Percentiles rank a stretch among this genome's conserved stretches.
Conservation (phyloP, 1,139 yeast genomes). For the Saccharomyces uvarum region DNA sequence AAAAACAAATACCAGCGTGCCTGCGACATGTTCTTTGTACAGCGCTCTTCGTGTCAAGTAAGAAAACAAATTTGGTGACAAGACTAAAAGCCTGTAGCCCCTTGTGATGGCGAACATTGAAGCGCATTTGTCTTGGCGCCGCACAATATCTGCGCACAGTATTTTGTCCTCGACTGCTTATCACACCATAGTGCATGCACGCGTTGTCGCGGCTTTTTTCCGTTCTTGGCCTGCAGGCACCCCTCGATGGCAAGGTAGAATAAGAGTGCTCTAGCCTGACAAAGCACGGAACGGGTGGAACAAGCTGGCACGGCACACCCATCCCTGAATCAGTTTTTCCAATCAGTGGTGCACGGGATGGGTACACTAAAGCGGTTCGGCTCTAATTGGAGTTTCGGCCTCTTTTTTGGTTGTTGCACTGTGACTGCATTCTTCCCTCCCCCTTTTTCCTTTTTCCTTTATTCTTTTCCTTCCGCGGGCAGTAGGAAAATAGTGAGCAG, state of each 20-base stretch:
- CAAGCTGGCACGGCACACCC: neutral
- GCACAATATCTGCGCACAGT: neutral
- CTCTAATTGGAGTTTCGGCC: neutral
- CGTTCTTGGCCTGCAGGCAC: neutral
- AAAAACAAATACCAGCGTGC: neutral
- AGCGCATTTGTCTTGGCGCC: neutral
- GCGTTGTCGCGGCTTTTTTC: neutral
- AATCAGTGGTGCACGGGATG: neutral
- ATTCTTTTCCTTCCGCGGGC: neutral
- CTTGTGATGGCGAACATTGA: neutral
- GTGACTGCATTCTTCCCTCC: no score
- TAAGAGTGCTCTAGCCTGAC: no score
- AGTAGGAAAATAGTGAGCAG: neutral
- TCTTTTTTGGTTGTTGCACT: neutral
- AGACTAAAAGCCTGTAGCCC: neutral
- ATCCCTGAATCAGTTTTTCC: neutral
- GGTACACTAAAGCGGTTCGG: neutral
- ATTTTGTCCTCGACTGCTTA: neutral
- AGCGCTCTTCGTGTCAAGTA: neutral
- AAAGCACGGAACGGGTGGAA: no score
- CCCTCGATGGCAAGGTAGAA: no score
- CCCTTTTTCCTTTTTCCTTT: neutral
- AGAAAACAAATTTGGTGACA: neutral
- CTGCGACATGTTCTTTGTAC: neutral
- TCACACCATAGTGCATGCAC: neutral